Base-by-base conservation (phyloP, 1,139 yeast species). In the Zygoascus meyerae region DNA sequence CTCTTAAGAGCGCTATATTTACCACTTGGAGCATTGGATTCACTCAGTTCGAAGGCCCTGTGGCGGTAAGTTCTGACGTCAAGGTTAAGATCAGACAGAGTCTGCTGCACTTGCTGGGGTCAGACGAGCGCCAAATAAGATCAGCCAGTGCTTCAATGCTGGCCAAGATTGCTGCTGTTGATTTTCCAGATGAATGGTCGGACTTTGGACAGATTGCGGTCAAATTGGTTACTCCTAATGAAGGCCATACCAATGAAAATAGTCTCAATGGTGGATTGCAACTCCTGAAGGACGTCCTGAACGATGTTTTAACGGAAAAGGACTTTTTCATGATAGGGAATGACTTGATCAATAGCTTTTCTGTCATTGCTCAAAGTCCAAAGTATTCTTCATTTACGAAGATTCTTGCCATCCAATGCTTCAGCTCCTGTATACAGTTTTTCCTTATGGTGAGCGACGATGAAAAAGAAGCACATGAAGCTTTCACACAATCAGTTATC, bases 161-260 rank as follows among this genome's bases (percentile, higher is more conserved):
- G 21, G 85, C 86, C 1, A 95, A 85, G 57, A 85, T 92, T 18
- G 90, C 95, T 0, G 84, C 86, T 1, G 85, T 83, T 1, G 98
- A 92, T 60, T 90, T 79, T 60, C 98, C 98, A 0, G 97, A 92
- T 58, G 95, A 87, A 60, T 92, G 97, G 97, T 95, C 97, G 0
- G 74, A 73, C 29, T 69, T 92, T 41, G 62, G 90, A 49, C 66
- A 69, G 8, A 32, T 33, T 1, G 31, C 42, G 4, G 21, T 46
- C 5, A 30, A 17, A 11, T 26, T 41, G 57, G 63, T 15, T 66
- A 71, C 45, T 5, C 37, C 43, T 3, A 32, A 40, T 11, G 59
- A 71, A 31, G 50, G 63, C 10, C 66, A 77, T 3, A 61, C 66
- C 32, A 62, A 67, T 28, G 55, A 71, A 49, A 51, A 52, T 46